Evolutionary conservation across 768 basidiomycete species (phyloP).

Genomic region (Suillus tomentosus): DNA sequence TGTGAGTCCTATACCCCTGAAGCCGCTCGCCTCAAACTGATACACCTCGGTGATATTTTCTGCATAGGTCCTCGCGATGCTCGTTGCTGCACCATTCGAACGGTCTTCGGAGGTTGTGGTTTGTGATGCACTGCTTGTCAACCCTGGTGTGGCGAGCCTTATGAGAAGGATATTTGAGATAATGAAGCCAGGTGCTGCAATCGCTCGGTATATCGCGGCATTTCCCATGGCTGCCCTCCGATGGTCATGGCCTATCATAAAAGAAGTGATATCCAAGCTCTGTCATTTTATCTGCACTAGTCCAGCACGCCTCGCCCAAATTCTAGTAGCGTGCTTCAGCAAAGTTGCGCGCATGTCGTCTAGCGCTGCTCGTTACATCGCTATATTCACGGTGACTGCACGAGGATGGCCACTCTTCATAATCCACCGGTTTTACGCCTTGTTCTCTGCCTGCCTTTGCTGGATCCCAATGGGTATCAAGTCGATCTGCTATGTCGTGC

Average conservation of each 20-base stretch:
- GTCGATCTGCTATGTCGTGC: neutral
- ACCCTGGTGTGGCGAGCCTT: neutral
- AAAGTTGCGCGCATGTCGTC: neutral
- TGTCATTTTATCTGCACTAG: neutral
- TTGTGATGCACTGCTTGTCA: neutral
- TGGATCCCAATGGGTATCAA: neutral
- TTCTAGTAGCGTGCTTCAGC: neutral
- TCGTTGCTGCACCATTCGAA: constrained; percentile 1
- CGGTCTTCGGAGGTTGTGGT: neutral
- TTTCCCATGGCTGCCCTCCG: neutral
- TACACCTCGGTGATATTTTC: neutral
- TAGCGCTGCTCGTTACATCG: neutral
- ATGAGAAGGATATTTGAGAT: neutral
- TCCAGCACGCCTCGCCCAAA: neutral
- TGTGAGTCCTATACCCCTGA: neutral
- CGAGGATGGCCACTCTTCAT: neutral
- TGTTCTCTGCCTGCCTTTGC: neutral
- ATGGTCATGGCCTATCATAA: neutral
- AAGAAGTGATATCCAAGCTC: neutral
- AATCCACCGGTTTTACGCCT: neutral
- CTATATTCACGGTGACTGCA: neutral
- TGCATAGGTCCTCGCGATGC: neutral
- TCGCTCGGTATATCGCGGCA: neutral
- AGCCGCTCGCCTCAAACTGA: neutral
- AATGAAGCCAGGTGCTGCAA: neutral